phyloP scores from a whole-genome alignment of 2,329 filamentous ascomycete species.

The Chalara sp. region DNA sequence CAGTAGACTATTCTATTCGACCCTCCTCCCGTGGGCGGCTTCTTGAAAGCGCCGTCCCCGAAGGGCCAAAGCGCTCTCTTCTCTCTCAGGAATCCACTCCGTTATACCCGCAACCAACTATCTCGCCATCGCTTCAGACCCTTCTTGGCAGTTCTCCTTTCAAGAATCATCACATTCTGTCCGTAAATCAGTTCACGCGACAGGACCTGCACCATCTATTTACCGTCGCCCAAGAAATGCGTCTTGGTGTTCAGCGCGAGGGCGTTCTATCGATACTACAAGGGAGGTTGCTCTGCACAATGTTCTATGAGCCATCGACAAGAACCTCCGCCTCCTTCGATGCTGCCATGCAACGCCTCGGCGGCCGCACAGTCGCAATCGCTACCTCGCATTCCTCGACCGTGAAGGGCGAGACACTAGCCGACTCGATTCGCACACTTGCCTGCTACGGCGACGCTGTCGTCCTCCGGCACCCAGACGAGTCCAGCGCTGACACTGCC shows the following conservation, averaged over 20 bases:
- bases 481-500: constrained; percentile 72
- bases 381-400: constrained; percentile 81
- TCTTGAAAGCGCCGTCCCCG: constrained; percentile 28
- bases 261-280: constrained; percentile 83
- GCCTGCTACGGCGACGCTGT: constrained; percentile 93
- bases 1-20: constrained; percentile 28
- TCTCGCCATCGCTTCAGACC: constrained; percentile 58
- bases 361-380: constrained; percentile 77
- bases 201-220: constrained; percentile 89
- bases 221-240: constrained; percentile 96
- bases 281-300: constrained; percentile 77
- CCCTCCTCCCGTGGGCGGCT: constrained; percentile 28
- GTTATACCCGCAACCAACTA: constrained; percentile 41
- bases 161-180: constrained; percentile 84
- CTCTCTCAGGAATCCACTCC: constrained; percentile 40
- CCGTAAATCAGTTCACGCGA: constrained; percentile 83
- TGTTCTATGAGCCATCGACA: constrained; percentile 98
- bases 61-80: constrained; percentile 26
- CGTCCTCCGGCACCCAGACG: constrained; percentile 88
- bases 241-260: constrained; percentile 85
- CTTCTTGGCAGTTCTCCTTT: constrained; percentile 77
- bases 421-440: constrained; percentile 89
- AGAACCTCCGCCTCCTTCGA: constrained; percentile 94
- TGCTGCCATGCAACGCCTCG: constrained; percentile 95
- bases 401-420: constrained; percentile 88